A percentile compares a stretch with the other conserved stretches of the same genome.
Conservation (phyloP, 441 rosid genomes). For the Croton laevigatus region DNA sequence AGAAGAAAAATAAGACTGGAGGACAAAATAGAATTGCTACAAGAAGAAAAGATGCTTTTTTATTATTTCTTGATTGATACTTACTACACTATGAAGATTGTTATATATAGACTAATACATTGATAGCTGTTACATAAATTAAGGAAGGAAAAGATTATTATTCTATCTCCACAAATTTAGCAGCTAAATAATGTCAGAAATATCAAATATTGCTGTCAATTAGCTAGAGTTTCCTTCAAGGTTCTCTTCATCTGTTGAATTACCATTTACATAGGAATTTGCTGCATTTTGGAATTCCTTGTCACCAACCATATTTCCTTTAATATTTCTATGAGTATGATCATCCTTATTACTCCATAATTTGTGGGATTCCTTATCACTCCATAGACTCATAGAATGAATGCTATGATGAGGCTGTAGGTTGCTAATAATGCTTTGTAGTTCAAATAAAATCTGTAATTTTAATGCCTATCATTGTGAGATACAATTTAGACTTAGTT, state of each 20-base stretch:
- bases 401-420: not conserved
- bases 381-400: not conserved
- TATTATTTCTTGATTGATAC: no score
- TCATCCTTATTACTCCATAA: not conserved
- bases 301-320: slow-evolving; percentile 2
- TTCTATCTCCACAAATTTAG: not conserved
- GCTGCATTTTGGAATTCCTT: not conserved
- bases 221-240: not conserved
- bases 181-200: not conserved
- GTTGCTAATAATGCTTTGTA: not conserved
- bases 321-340: not conserved
- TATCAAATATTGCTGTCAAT: not conserved
- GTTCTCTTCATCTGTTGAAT: no score
- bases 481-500: no score
- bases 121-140: not conserved
- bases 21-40: no score
- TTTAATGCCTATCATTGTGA: no score
- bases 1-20: no score
- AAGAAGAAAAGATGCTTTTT: no score
- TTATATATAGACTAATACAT: not conserved
- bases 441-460: no score
- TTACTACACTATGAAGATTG: no score
- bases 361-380: not conserved
- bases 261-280: no score
- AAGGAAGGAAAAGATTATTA: not conserved